Percentiles rank a stretch among this genome's conserved stretches.
Conservation (phyloP, 306 rosid species). For the Cicer yamashitae region DNA sequence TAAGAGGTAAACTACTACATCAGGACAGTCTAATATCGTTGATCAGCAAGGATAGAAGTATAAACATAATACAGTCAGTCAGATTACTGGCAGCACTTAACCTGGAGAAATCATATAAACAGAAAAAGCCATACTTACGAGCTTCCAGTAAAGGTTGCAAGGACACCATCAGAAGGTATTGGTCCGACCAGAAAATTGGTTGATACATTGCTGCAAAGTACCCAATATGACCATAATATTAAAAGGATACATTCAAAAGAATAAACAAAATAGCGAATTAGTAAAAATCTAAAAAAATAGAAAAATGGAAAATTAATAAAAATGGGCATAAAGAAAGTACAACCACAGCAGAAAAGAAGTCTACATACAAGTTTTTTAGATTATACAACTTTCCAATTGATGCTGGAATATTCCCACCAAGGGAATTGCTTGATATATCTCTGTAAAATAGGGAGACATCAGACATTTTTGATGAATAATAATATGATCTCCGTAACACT, state of each 20-base stretch:
- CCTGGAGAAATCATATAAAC: slow-evolving; percentile 35
- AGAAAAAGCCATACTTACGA: slow-evolving; percentile 71
- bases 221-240: slow-evolving; percentile 38
- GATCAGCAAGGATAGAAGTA: slow-evolving; percentile 33
- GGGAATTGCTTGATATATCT: slow-evolving; percentile 92
- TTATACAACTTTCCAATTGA: slow-evolving; percentile 83
- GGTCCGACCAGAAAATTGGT: slow-evolving; percentile 93
- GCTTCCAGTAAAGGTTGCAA: slow-evolving; percentile 69
- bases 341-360: slow-evolving; percentile 38
- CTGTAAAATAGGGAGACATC: slow-evolving; percentile 55
- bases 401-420: slow-evolving; percentile 80
- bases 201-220: slow-evolving; percentile 75
- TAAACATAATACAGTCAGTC: slow-evolving; percentile 9
- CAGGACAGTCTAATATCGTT: slow-evolving; percentile 27
- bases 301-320: slow-evolving; percentile 12
- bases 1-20: slow-evolving; percentile 7
- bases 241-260: slow-evolving; percentile 26
- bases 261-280: not conserved
- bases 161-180: slow-evolving; percentile 89
- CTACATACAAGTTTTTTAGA: slow-evolving; percentile 70
- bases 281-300: not conserved
- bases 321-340: slow-evolving; percentile 31
- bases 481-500: slow-evolving; percentile 29
- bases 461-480: slow-evolving; percentile 37
- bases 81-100: slow-evolving; percentile 21